Evolutionary conservation across 1,284 basidiomycete species (phyloP), one percentile per base, ranked within the genome.

Genomic region (Marasmius oreades): DNA sequence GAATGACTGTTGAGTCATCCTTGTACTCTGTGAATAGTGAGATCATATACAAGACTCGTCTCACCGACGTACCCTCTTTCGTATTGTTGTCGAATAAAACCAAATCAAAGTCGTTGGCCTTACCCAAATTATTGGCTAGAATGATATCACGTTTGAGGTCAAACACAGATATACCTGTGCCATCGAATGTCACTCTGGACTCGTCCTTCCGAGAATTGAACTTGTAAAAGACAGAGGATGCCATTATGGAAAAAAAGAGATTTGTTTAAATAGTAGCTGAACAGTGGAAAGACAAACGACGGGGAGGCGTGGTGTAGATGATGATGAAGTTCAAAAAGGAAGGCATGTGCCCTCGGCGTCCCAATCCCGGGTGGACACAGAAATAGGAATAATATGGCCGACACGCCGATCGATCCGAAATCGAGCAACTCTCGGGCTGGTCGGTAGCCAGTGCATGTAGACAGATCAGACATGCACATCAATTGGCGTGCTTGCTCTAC

Each of bases 111-210:
- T 99, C 97, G 69, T 90, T 93, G 59, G 94, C 94, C 77, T 97
- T 97, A 75, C 85, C 86, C 66, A 99, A 88, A 72, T 92, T 95
- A 73, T 98, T 98, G 69, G 90, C 91, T 62, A 97, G 77, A 67
- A 99, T 96, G 70, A 99, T 93, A 77, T 99, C 96, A 77, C 90
- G 92, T 79, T 99, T 99, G 71, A 99, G 80, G 74, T 99, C 97
- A 81, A 98, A 99, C 62, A 99, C 93, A 66, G 94, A 95, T 70
- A 99, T 98, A 62, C 94, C 93, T 61, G 96, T 98, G 66, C 96
- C 96, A 71, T 99, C 96, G 77, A 99, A 98, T 57, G 93, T 90
- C 73, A 98, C 88, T 69, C 94, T 83, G 60, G 93, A 95, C 75
- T 98, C 95, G 75, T 94, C 90, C 77, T 84, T 92, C 70, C 94